Percentiles rank a stretch among this genome's conserved stretches.
Evolutionary conservation across 495 filamentous ascomycete species (phyloP).

Genomic region (Penicillium salamii): DNA sequence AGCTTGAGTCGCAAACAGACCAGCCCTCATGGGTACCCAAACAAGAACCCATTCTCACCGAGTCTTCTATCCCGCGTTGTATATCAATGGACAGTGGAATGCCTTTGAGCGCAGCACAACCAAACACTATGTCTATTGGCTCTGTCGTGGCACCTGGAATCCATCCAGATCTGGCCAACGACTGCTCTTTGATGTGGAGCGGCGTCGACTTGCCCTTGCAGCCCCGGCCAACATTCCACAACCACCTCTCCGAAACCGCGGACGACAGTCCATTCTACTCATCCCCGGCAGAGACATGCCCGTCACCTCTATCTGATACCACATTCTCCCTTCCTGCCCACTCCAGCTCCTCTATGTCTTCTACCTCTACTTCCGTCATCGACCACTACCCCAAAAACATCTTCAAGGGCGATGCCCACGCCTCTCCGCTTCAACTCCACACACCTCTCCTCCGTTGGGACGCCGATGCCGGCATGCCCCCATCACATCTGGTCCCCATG

Average conservation of each 20-base stretch:
- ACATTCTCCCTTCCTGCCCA: slow-evolving; percentile 37
- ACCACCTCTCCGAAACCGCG: slow-evolving; percentile 35
- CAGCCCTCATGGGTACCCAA: slow-evolving; percentile 33
- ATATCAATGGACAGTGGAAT: slow-evolving; percentile 25
- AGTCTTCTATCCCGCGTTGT: slow-evolving; percentile 27
- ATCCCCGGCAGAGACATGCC: slow-evolving; percentile 41
- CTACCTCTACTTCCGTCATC: slow-evolving; percentile 31
- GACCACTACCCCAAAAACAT: slow-evolving; percentile 38
- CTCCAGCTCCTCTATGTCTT: slow-evolving; percentile 37
- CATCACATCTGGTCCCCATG: slow-evolving; percentile 33
- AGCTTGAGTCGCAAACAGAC: slow-evolving; percentile 41
- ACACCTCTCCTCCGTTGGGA: slow-evolving; percentile 38
- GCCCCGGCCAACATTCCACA: slow-evolving; percentile 30
- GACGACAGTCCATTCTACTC: slow-evolving; percentile 45
- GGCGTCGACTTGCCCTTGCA: slow-evolving; percentile 38
- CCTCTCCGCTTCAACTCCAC: slow-evolving; percentile 38
- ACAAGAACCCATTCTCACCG: slow-evolving; percentile 18
- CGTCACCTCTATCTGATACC: slow-evolving; percentile 41
- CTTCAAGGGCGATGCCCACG: slow-evolving; percentile 32
- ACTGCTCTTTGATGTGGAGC: slow-evolving; percentile 39
- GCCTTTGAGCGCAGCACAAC: slow-evolving; percentile 26
- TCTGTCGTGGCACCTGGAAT: slow-evolving; percentile 43
- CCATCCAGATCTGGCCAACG: slow-evolving; percentile 38
- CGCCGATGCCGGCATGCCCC: slow-evolving; percentile 23
- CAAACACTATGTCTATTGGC: slow-evolving; percentile 44